Conservation (phyloP, 768 basidiomycete species). For the Nidula microcarpa region DNA sequence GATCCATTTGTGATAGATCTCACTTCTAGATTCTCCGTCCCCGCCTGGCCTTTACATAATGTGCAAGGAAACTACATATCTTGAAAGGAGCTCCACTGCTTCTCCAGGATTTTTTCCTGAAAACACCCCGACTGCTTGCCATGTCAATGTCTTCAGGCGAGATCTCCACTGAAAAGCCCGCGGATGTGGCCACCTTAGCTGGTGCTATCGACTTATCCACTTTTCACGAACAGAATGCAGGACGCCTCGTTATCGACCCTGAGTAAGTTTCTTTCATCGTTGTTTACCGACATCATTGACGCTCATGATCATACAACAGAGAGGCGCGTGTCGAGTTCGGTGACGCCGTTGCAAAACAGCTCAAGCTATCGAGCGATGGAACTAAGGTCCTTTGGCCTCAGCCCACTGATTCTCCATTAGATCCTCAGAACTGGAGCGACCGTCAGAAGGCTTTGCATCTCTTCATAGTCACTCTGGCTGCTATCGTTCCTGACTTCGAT, state of each 20-base stretch:
- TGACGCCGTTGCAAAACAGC: constrained; percentile 42
- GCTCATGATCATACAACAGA: constrained; percentile 18
- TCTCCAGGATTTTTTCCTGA: no score
- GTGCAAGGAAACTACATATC: no score
- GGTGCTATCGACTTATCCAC: background rate
- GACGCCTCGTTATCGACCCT: background rate
- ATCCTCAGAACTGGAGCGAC: constrained; percentile 67
- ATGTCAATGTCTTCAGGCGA: no score
- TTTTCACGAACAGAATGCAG: background rate
- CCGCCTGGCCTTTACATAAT: no score
- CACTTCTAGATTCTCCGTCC: no score
- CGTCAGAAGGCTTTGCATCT: constrained; percentile 53
- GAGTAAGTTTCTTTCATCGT: background rate
- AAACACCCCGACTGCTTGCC: no score
- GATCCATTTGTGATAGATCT: no score
- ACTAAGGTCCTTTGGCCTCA: constrained; percentile 70
- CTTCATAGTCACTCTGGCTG: constrained; percentile 57
- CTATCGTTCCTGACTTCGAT: constrained; percentile 65
- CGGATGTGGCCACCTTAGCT: background rate
- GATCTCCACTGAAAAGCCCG: background rate
- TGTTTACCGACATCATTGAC: background rate
- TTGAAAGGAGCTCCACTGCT: no score
- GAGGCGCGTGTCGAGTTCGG: constrained; percentile 65
- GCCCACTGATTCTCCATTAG: constrained; percentile 54
- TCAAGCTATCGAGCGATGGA: constrained; percentile 58